Evolutionary conservation across 2,329 filamentous ascomycete genomes (phyloP).

Genomic region (Penicillium hesseltinei): DNA sequence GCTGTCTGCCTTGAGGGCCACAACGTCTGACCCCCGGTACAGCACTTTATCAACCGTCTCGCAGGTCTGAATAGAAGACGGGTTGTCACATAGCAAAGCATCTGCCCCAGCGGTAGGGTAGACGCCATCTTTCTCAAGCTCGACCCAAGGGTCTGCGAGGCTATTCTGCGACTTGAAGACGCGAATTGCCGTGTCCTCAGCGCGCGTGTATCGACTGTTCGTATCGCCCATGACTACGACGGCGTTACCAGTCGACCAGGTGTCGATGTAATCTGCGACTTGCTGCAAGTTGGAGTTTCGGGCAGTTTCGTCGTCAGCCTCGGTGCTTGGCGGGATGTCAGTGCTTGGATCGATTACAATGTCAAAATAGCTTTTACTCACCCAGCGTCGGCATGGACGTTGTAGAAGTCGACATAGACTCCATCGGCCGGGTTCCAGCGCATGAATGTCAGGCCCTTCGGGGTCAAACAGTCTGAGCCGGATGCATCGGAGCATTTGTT

Average conservation of each 20-base stretch:
- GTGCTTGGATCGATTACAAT: background rate
- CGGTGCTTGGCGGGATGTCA: slow-evolving; percentile 32
- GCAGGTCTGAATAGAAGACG: slow-evolving; percentile 54
- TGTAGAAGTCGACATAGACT: slow-evolving; percentile 63
- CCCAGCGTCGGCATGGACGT: slow-evolving; percentile 66
- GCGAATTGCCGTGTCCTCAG: slow-evolving; percentile 50
- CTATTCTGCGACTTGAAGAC: slow-evolving; percentile 53
- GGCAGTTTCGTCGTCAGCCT: slow-evolving; percentile 53
- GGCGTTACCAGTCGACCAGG: slow-evolving; percentile 58
- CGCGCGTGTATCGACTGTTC: slow-evolving; percentile 63
- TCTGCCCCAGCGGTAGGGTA: slow-evolving; percentile 44
- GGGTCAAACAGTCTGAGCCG: slow-evolving; percentile 62
- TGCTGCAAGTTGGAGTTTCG: slow-evolving; percentile 61
- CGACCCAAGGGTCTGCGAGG: slow-evolving; percentile 60
- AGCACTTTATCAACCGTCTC: slow-evolving; percentile 68
- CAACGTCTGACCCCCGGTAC: slow-evolving; percentile 38
- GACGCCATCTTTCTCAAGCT: slow-evolving; percentile 51
- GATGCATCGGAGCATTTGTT: slow-evolving; percentile 50
- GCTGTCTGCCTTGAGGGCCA: slow-evolving; percentile 51
- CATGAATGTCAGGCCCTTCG: slow-evolving; percentile 70
- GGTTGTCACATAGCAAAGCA: slow-evolving; percentile 56
- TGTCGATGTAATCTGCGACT: slow-evolving; percentile 57
- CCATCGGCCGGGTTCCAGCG: slow-evolving; percentile 53
- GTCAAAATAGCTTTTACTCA: slow-evolving; percentile 13
- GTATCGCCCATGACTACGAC: slow-evolving; percentile 65